Evolutionary conservation across 139 green algal genomes (phyloP).

Genomic region (Chlamydomonas sp.): DNA sequence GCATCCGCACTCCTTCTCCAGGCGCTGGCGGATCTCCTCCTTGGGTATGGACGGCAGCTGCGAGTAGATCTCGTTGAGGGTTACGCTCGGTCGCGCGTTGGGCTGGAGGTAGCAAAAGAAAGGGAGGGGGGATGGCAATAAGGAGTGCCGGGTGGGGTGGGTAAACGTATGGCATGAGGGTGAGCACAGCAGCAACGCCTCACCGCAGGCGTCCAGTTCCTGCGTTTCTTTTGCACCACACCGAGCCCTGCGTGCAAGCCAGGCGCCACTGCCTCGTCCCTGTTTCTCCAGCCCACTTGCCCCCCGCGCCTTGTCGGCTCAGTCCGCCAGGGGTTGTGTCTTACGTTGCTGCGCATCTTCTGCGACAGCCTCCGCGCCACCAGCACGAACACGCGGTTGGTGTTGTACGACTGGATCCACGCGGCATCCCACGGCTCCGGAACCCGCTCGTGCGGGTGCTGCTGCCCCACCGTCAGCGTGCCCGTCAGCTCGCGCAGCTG

Average conservation of each 20-base stretch:
- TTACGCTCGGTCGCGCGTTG: constrained; percentile 9
- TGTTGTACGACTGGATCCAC: constrained; percentile 34
- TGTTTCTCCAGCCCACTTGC: no score
- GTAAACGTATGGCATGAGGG: no score
- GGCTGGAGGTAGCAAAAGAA: constrained; percentile 2
- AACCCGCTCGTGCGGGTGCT: constrained; percentile 72
- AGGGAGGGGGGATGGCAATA: not conserved
- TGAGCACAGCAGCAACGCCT: no score
- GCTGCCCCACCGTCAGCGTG: constrained; percentile 70
- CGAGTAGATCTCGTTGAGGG: constrained; percentile 12
- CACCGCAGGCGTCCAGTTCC: no score
- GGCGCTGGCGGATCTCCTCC: constrained; percentile 4
- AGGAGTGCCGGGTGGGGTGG: no score
- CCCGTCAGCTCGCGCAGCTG: constrained; percentile 66
- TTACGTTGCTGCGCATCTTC: not conserved
- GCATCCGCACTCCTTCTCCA: constrained; percentile 34
- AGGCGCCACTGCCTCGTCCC: no score
- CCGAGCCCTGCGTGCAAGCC: no score
- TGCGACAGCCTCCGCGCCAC: constrained; percentile 15
- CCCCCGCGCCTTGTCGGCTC: no score
- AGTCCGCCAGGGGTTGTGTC: not conserved
- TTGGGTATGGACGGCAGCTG: constrained; percentile 15
- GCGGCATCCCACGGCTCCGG: constrained; percentile 46
- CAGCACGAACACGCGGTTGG: constrained; percentile 25
- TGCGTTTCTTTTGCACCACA: no score